phyloP scores from a whole-genome alignment of 352 stramenopile genomes.

The Globisporangium solare region DNA sequence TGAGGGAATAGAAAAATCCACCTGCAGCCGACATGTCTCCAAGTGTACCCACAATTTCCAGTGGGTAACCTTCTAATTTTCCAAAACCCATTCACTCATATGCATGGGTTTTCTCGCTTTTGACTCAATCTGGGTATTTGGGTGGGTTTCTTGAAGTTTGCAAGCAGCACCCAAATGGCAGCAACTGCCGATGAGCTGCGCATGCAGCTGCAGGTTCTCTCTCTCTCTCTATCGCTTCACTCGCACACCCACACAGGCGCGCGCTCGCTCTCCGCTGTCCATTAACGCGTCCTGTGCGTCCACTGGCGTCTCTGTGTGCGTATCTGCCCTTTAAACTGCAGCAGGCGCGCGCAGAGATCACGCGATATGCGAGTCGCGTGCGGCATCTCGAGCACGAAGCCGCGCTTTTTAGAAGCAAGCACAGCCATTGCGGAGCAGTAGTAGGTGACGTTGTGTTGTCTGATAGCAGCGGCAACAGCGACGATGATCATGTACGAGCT shows the following conservation, averaged over 20 bases:
- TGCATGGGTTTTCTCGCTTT: no score
- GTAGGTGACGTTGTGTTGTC: background rate
- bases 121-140: background rate
- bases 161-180: background rate
- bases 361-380: constrained; percentile 19
- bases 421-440: background rate
- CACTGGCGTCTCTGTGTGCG: background rate
- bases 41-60: no score
- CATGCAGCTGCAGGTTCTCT: constrained; percentile 6
- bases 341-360: constrained; percentile 23
- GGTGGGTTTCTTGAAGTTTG: background rate
- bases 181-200: constrained; percentile 6
- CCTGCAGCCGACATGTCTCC: no score
- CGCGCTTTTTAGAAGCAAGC: constrained; percentile 11
- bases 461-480: background rate
- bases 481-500: background rate
- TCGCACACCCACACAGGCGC: background rate
- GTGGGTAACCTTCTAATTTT: no score
- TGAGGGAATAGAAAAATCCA: background rate
- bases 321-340: background rate
- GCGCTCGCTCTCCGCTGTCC: background rate
- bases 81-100: background rate
- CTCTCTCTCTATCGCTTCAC: no score
- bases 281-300: background rate
- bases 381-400: constrained; percentile 20